Conservation (phyloP, 345 rosid genomes). For the Brassica carinata region DNA sequence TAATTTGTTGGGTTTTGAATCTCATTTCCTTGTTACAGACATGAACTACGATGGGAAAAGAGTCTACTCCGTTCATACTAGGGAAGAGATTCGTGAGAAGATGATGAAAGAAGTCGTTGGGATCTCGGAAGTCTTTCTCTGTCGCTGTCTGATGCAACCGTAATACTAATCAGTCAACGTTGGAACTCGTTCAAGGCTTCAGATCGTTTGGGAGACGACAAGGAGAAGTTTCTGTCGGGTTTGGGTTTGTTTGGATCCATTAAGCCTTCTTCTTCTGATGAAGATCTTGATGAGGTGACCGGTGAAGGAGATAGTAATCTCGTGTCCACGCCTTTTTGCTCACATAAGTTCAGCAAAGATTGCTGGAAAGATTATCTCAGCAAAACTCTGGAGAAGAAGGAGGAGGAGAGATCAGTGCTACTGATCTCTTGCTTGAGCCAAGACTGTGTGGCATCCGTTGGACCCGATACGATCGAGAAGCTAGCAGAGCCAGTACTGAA, state of each 20-base stretch:
- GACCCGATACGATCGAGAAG: conserved; percentile 18
- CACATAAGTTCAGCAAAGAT: conserved; percentile 19
- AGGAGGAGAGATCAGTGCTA: neutral
- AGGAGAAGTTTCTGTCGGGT: neutral
- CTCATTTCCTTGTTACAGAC: neutral
- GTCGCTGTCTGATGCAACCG: neutral
- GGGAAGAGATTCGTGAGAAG: neutral
- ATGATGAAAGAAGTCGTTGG: neutral
- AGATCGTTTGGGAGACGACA: neutral
- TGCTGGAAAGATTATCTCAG: conserved; percentile 24
- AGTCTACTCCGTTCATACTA: neutral
- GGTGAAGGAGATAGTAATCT: neutral
- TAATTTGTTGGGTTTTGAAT: too few species aligned
- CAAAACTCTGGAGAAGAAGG: neutral
- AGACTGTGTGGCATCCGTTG: conserved; percentile 12
- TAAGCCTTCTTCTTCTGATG: neutral
- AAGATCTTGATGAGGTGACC: neutral
- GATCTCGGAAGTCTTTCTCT: neutral
- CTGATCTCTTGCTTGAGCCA: neutral
- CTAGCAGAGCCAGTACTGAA: neutral
- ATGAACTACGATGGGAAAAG: neutral
- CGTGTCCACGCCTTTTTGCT: conserved; percentile 35
- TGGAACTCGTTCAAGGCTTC: neutral
- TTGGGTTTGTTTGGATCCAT: neutral
- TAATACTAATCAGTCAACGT: neutral